Conservation (phyloP, 345 rosid genomes). For the Hibiscus mutabilis region DNA sequence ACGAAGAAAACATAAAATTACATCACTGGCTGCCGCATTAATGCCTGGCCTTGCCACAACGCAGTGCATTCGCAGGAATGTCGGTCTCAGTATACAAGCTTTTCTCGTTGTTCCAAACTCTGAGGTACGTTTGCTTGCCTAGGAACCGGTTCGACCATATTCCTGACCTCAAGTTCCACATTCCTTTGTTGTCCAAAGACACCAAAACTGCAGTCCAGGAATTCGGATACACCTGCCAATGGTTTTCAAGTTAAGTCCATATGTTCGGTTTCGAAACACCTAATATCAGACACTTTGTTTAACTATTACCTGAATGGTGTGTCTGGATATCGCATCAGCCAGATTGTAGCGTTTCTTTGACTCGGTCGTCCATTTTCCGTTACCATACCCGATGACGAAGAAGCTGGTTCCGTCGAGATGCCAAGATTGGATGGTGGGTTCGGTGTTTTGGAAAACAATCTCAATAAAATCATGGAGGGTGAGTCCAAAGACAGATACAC, state of each 20-base stretch:
- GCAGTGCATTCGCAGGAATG: constrained; percentile 29
- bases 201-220: constrained; percentile 59
- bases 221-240: constrained; percentile 50
- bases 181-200: constrained; percentile 87
- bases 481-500: constrained; percentile 36
- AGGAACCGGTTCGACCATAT: constrained; percentile 57
- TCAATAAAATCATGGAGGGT: constrained; percentile 62
- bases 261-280: neutral
- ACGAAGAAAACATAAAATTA: constrained; percentile 2
- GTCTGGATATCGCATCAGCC: constrained; percentile 50
- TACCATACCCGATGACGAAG: constrained; percentile 53
- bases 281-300: neutral
- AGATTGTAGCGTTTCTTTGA: constrained; percentile 54
- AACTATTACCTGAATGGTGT: constrained; percentile 54
- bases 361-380: constrained; percentile 38
- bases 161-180: constrained; percentile 89
- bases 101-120: constrained; percentile 59
- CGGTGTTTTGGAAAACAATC: constrained; percentile 67
- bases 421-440: constrained; percentile 57
- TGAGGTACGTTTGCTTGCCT: constrained; percentile 62
- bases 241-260: neutral
- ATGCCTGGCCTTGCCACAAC: constrained; percentile 31
- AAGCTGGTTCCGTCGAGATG: constrained; percentile 68
- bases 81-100: constrained; percentile 31
- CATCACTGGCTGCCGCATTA: neutral